Percentiles rank a stretch among this genome's conserved stretches.
These are phyloP conservation scores for Stromatinia cepivora DNA, from an alignment of 2,329 filamentous ascomycete species.

Conservation along the genomic window DNA sequence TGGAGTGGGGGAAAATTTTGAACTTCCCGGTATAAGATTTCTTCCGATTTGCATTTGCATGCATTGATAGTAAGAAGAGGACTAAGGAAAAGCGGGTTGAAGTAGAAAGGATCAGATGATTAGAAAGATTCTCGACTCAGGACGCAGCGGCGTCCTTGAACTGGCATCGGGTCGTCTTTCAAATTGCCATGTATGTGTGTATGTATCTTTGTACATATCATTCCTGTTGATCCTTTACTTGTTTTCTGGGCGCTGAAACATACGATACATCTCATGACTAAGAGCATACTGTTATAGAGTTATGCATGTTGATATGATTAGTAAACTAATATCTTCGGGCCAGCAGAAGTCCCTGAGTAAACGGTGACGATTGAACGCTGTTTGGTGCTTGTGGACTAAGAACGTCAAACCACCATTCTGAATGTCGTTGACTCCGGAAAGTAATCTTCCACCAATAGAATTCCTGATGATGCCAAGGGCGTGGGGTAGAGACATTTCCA, in stretches of 20 bases:
- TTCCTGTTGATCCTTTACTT: slow-evolving; percentile 1
- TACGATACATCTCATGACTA: slow-evolving; percentile 8
- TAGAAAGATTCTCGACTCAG: background rate
- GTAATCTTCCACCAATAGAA: slow-evolving; percentile 18
- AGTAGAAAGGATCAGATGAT: background rate
- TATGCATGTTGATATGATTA: slow-evolving; percentile 11
- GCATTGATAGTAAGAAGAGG: slow-evolving; percentile 4
- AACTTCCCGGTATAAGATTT: slow-evolving; percentile 12
- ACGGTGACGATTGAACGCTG: background rate
- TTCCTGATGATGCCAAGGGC: slow-evolving; percentile 12
- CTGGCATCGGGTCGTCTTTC: background rate
- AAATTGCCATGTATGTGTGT: background rate
- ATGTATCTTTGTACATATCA: background rate
- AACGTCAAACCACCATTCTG: background rate
- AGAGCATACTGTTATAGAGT: slow-evolving; percentile 1
- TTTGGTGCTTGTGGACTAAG: background rate
- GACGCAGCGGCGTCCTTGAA: background rate
- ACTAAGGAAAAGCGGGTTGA: background rate
- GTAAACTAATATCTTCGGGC: background rate
- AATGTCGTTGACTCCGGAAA: slow-evolving; percentile 14
- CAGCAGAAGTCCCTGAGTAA: background rate
- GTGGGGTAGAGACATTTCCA: slow-evolving; percentile 15
- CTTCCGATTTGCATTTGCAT: slow-evolving; percentile 14
- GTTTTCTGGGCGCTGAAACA: background rate
- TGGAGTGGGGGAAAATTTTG: slow-evolving; percentile 4